Evolutionary conservation across 345 rosid genomes (phyloP).

Genomic region (Citrus medica): DNA sequence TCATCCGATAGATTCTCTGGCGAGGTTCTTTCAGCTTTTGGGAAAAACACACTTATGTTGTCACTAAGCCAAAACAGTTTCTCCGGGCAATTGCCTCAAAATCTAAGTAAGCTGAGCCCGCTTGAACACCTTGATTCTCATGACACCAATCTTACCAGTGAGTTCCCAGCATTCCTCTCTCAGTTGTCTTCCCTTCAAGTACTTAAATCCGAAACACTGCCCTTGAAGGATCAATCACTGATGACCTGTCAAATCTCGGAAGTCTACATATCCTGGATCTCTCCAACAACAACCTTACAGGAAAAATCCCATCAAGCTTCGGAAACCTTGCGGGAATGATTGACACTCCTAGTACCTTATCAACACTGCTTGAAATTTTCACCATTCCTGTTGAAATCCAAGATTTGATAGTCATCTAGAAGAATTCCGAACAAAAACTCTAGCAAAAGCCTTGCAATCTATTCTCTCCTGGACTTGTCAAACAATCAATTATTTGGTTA

Average conservation of each 20-base stretch:
- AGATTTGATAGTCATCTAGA: constrained; percentile 29
- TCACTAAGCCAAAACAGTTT: constrained; percentile 23
- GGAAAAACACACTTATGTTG: not conserved
- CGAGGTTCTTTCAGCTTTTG: constrained; percentile 20
- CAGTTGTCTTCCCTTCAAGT: constrained; percentile 25
- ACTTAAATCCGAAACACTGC: constrained; percentile 35
- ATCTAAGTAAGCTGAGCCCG: constrained; percentile 8
- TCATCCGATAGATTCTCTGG: constrained; percentile 28
- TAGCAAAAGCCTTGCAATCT: constrained; percentile 3
- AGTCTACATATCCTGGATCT: constrained; percentile 35
- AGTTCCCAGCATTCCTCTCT: constrained; percentile 19
- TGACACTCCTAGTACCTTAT: not conserved
- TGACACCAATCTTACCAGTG: constrained; percentile 32
- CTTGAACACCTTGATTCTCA: constrained; percentile 36
- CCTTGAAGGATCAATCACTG: constrained; percentile 26
- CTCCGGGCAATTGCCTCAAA: constrained; percentile 20
- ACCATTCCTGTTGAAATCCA: not conserved
- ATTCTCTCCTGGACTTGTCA: constrained; percentile 36
- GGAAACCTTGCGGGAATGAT: constrained; percentile 33
- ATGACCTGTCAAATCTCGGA: constrained; percentile 26
- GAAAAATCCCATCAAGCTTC: constrained; percentile 32
- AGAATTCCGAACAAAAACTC: constrained; percentile 25
- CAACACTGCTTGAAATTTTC: not conserved
- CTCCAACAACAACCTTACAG: not conserved
- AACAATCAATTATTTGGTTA: constrained; percentile 34